These are phyloP conservation scores for Blakeslea trispora DNA, from an alignment of 371 early-diverging fungal species.

Conservation along the genomic window DNA sequence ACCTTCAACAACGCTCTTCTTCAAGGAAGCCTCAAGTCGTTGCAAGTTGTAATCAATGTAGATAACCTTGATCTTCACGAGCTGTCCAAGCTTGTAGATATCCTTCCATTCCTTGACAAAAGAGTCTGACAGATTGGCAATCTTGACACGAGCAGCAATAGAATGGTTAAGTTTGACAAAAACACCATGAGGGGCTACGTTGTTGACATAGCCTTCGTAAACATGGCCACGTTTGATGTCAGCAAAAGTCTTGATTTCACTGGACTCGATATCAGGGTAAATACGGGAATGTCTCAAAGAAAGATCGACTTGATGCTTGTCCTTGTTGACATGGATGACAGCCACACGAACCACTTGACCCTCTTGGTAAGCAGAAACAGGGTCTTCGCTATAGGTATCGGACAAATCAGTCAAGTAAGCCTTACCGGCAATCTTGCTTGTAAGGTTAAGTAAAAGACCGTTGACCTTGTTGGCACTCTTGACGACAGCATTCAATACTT, in stretches of 20 bases:
- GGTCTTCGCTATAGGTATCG: constrained; percentile 55
- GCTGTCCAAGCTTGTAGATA: constrained; percentile 70
- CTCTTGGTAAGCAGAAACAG: constrained; percentile 47
- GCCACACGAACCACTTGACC: constrained; percentile 55
- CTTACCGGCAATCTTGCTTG: constrained; percentile 56
- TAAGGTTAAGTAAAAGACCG: constrained; percentile 57
- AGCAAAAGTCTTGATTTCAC: constrained; percentile 48
- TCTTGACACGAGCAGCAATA: constrained; percentile 78
- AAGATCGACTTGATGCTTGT: constrained; percentile 59
- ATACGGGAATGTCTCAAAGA: constrained; percentile 64
- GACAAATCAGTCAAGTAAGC: constrained; percentile 65
- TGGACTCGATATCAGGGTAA: constrained; percentile 27
- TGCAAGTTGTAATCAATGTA: constrained; percentile 58
- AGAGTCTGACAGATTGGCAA: constrained; percentile 85
- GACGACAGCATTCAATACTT: constrained; percentile 54
- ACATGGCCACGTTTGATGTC: constrained; percentile 59
- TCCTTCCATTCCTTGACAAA: constrained; percentile 82
- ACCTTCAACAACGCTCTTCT: constrained; percentile 42
- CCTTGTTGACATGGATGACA: constrained; percentile 53
- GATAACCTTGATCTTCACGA: constrained; percentile 77
- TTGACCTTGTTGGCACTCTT: constrained; percentile 39
- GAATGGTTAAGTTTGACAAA: constrained; percentile 73
- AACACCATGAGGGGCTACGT: constrained; percentile 71
- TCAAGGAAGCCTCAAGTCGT: constrained; percentile 66
- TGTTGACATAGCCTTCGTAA: constrained; percentile 75